Evolutionary conservation across 345 rosid genomes (phyloP), one percentile per base, ranked within the genome.

Genomic region (Lepidium africanum): DNA sequence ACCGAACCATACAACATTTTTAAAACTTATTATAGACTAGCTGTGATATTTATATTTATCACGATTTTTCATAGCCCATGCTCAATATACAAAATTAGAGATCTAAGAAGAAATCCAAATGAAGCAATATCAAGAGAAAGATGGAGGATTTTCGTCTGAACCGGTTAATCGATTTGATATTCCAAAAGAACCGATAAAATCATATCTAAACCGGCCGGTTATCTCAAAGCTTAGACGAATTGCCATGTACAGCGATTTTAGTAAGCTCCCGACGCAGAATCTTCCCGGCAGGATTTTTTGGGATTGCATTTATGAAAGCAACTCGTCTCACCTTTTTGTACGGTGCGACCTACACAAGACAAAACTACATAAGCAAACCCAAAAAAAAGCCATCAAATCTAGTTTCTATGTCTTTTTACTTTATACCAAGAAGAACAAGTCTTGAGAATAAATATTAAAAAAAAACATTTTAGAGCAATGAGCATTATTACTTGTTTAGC

Each of bases 291-390:
- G 89, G 83, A 21, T 80, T 71, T 73, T 87, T 94, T 0, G 97
- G 99, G 63, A 90, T 82, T 14, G 88, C 65, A 60, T 77, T 61
- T 53, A 83, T 78, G 68, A 94, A 90, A n/a, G 89, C 92, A 38
- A 88, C 92, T 42, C 81, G 82, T 33, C 99, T 55, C 59, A 90
- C 80, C 81, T 87, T 94, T 81, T 94, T 94, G 72, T 90, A 87
- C 5, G 96, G 96, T 65, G 95, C 87, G 62, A 90, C 96, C 98
- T 93, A 83, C 66, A 67, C 35, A n/a, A 12, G 1, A 55, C 46
- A 58, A 8, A 46, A 25, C 10, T n/a, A 32, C 62, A 67, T 16
- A 17, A 75, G 21, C 78, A 36, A 65, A 41, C 15, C 43, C 27
- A 25, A 25, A 30, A 5, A 5, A 30, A 75, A 16, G 50, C 1